phyloP scores from a whole-genome alignment of 306 rosid species.

The Inga laurina region DNA sequence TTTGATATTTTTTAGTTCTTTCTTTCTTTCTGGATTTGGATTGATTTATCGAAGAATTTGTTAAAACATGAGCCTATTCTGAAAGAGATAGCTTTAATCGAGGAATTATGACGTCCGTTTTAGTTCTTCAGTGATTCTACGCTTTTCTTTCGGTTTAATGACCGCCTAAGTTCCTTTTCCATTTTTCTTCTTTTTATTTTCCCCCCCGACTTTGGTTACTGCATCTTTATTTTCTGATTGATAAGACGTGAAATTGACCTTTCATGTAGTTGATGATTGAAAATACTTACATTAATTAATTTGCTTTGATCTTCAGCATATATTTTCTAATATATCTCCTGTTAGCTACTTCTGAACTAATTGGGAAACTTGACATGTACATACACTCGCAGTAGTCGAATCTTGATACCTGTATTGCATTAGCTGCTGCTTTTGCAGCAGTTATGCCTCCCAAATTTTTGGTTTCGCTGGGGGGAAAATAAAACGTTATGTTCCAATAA shows the following conservation, averaged over 20 bases:
- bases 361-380: neutral
- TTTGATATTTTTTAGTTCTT: neutral
- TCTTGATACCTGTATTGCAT: neutral
- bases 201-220: neutral
- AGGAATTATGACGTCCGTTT: neutral
- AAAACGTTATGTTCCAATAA: neutral
- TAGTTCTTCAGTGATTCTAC: neutral
- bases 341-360: neutral
- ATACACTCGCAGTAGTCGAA: neutral
- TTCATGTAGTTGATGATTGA: neutral
- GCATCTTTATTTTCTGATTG: neutral
- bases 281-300: neutral
- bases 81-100: neutral
- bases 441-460: neutral
- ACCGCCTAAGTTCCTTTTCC: neutral
- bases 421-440: neutral
- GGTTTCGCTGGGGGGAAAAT: neutral
- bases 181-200: neutral
- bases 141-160: neutral
- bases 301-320: neutral
- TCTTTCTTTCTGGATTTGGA: neutral
- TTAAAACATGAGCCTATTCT: neutral
- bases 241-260: neutral
- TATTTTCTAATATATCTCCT: neutral
- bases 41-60: neutral